phyloP scores from a whole-genome alignment of 805 yeast species.

The Brettanomyces nanus region DNA sequence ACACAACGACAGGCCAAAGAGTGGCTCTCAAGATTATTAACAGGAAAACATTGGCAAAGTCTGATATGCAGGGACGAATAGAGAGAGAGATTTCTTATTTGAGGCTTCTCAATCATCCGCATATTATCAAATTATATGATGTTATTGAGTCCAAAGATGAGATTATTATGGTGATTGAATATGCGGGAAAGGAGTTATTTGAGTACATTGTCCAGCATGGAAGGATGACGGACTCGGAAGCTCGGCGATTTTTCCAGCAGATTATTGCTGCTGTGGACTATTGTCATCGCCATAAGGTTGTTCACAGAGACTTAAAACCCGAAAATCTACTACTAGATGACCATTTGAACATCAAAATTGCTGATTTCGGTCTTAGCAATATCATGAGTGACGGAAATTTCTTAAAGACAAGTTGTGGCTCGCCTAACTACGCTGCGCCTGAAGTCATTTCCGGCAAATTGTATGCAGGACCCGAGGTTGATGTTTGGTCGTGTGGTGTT shows the following conservation, averaged over 20 bases:
- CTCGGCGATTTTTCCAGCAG: slow-evolving; percentile 90
- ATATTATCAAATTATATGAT: slow-evolving; percentile 89
- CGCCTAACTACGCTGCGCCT: slow-evolving; percentile 97
- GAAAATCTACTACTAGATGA: slow-evolving; percentile 88
- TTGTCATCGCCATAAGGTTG: slow-evolving; percentile 94
- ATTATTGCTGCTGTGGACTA: slow-evolving; percentile 94
- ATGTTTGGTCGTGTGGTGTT: slow-evolving; percentile 97
- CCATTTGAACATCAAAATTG: slow-evolving; percentile 85
- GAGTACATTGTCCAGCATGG: slow-evolving; percentile 94
- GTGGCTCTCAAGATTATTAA: slow-evolving; percentile 93
- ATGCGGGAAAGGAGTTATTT: slow-evolving; percentile 91
- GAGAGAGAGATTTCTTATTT: slow-evolving; percentile 91
- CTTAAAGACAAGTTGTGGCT: slow-evolving; percentile 89
- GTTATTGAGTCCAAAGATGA: slow-evolving; percentile 94
- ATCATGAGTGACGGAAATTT: slow-evolving; percentile 98
- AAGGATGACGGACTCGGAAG: slow-evolving; percentile 86
- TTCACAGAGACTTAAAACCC: slow-evolving; percentile 93
- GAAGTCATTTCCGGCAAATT: slow-evolving; percentile 92
- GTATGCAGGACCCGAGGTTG: slow-evolving; percentile 97
- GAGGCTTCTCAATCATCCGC: slow-evolving; percentile 86
- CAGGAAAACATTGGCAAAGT: slow-evolving; percentile 82
- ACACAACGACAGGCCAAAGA: slow-evolving; percentile 81
- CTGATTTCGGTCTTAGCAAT: slow-evolving; percentile 90
- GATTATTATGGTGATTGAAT: slow-evolving; percentile 95
- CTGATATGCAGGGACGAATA: slow-evolving; percentile 94